phyloP scores from a whole-genome alignment of 1,284 basidiomycete species.

The Sporisorium graminicola region DNA sequence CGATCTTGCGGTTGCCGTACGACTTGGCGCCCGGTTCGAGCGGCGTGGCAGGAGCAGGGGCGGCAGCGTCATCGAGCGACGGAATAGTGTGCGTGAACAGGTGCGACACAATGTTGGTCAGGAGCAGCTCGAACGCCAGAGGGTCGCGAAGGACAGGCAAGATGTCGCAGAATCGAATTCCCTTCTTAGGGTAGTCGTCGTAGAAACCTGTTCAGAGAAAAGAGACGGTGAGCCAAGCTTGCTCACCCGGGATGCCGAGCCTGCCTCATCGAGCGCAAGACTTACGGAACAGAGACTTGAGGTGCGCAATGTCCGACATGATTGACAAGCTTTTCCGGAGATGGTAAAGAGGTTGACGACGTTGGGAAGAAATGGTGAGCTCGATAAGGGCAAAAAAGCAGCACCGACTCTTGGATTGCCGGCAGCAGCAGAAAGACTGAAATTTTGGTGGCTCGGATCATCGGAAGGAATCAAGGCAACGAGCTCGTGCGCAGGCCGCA shows the following conservation, averaged over 20 bases:
- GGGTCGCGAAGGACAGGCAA: constrained; percentile 69
- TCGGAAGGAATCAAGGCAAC: not conserved
- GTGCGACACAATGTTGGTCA: constrained; percentile 89
- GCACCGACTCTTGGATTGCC: not conserved
- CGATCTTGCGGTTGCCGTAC: constrained; percentile 74
- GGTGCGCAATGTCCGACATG: constrained; percentile 61
- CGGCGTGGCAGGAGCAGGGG: constrained; percentile 11
- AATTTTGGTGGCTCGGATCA: not conserved
- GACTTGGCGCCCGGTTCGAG: constrained; percentile 45
- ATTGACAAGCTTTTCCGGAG: not conserved
- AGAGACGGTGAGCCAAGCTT: not conserved
- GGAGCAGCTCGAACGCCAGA: constrained; percentile 75
- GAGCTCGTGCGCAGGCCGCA: not conserved
- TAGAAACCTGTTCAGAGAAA: constrained; percentile 51
- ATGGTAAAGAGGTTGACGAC: not conserved
- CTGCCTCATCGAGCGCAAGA: not conserved
- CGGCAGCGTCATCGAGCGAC: constrained; percentile 68
- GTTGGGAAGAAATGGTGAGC: not conserved
- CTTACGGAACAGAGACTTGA: constrained; percentile 61
- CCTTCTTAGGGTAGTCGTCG: constrained; percentile 68
- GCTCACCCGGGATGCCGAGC: not conserved
- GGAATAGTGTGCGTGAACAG: constrained; percentile 81
- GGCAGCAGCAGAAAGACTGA: not conserved
- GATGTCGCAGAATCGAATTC: constrained; percentile 68
- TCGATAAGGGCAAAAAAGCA: not conserved